Evolutionary conservation across 805 yeast genomes (phyloP), one percentile per base, ranked within the genome.

Genomic region (Spathaspora gorwiae): DNA sequence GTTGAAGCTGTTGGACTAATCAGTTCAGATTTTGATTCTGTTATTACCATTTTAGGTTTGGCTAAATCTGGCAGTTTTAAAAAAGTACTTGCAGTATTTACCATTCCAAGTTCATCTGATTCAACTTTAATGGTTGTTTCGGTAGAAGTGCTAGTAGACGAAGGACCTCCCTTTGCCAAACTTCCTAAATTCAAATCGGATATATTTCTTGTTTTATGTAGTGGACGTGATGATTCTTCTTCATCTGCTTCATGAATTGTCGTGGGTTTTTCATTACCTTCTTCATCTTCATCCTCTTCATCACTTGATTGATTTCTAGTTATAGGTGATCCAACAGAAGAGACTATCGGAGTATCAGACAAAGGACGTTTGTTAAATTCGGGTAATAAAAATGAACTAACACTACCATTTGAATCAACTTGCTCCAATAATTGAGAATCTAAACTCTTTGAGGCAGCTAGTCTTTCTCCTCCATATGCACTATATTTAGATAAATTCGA

Each of bases 301-400:
- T 63, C 70, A 30, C 63, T 60, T 12, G 60, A 55, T 40, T 64
- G 64, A 14, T 53, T 55, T 33, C 61, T 44, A 6, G 65, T 55
- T 9, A 57, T 60, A 0, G 90, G 90, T 0, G 87, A 81, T 1
- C 78, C 66, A 56, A 74, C 67, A 2, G 72, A 68, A 29, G 85
- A 80, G 9, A 75, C 76, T 1, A 82, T 73, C 0, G 94, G 94
- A 0, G 94, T 85, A 56, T 85, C 94, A 37, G 84, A 81, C 43
- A 81, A 65, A 0, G 94, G 94, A 39, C 90, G 68, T 60, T 79
- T 81, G 57, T 84, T 81, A 64, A 85, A 85, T 45, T 70, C 80
- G 0, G 87, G 85, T 37, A 75, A 60, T 35, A 52, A 49, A 12
- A 51, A 27, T 30, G 51, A 37, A 37, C 46, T 49, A 3, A 43